Evolutionary conservation across 2,329 filamentous ascomycete genomes (phyloP).

Genomic region (Cercospora beticola): DNA sequence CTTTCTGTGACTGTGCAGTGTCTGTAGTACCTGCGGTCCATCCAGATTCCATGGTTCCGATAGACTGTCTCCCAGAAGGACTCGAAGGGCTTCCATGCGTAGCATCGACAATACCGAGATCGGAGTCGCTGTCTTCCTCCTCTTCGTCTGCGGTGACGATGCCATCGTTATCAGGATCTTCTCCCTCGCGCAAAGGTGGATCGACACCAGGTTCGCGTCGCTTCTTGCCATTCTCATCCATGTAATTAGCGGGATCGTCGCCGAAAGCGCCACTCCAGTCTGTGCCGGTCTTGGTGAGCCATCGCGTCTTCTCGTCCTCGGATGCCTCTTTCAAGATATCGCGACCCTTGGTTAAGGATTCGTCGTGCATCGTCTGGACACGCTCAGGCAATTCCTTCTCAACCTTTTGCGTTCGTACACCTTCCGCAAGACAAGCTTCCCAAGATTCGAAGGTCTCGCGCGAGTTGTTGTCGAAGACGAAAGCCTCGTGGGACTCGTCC

Average conservation of each 20-base stretch:
- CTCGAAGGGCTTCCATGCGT: slow-evolving; percentile 35
- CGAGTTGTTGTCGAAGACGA: slow-evolving; percentile 82
- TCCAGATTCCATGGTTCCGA: slow-evolving; percentile 35
- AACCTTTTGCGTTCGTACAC: slow-evolving; percentile 72
- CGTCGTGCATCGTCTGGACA: slow-evolving; percentile 75
- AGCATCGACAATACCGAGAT: slow-evolving; percentile 62
- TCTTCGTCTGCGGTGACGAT: slow-evolving; percentile 43
- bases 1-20: slow-evolving; percentile 45
- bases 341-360: slow-evolving; percentile 74
- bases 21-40: slow-evolving; percentile 37
- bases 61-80: slow-evolving; percentile 27
- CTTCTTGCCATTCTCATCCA: slow-evolving; percentile 55
- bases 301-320: slow-evolving; percentile 71
- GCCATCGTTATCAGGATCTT: slow-evolving; percentile 49
- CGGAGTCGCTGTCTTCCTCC: slow-evolving; percentile 38
- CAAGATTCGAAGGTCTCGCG: slow-evolving; percentile 93
- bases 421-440: slow-evolving; percentile 88
- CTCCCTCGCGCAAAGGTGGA: slow-evolving; percentile 46
- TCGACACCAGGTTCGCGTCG: slow-evolving; percentile 58
- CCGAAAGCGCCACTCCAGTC: slow-evolving; percentile 90
- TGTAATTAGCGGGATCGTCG: slow-evolving; percentile 65
- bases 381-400: slow-evolving; percentile 69
- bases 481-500: slow-evolving; percentile 78
- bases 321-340: slow-evolving; percentile 74
- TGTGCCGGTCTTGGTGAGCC: slow-evolving; percentile 75